Percentiles rank a stretch among this genome's conserved stretches.
phyloP scores from a whole-genome alignment of 2,329 filamentous ascomycete species.

The Xylaria sp. region DNA sequence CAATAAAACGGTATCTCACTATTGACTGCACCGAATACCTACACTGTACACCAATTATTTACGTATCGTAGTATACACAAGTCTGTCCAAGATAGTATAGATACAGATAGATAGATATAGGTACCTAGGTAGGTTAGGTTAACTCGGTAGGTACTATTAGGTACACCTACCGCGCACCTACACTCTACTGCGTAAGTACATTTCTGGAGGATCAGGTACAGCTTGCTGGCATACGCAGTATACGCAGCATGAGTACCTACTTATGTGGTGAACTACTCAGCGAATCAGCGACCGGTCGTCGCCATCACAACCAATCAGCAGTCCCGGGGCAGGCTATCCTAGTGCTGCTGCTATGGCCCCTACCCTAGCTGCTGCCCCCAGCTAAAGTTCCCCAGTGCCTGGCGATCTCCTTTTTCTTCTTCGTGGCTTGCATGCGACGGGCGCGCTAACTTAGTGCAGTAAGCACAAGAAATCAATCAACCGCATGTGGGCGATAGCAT shows the following conservation, averaged over 20 bases:
- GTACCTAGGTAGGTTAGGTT: no score
- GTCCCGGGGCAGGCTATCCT: slow-evolving; percentile 1
- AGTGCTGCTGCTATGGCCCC: no score
- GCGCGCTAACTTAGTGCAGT: slow-evolving; percentile 12
- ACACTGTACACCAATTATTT: no score
- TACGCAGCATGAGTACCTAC: no score
- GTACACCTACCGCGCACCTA: no score
- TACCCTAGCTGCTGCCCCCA: not conserved
- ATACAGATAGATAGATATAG: no score
- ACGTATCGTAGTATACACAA: no score
- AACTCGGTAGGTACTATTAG: no score
- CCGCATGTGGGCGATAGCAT: not conserved
- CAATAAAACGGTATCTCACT: no score
- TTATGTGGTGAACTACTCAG: slow-evolving; percentile 4
- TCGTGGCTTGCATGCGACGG: slow-evolving; percentile 21
- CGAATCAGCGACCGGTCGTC: slow-evolving; percentile 15
- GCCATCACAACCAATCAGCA: slow-evolving; percentile 16
- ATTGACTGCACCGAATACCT: no score
- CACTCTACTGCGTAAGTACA: no score
- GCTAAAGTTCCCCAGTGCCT: slow-evolving; percentile 18
- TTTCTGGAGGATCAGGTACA: slow-evolving; percentile 2
- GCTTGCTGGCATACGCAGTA: slow-evolving; percentile 11
- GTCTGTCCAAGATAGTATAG: no score
- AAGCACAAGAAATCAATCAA: slow-evolving; percentile 11
- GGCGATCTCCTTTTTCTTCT: slow-evolving; percentile 29